Percentiles rank a stretch among this genome's conserved stretches.
phyloP scores from a whole-genome alignment of 192 early-diverging fungal species.

The Backusella mclennaniae region DNA sequence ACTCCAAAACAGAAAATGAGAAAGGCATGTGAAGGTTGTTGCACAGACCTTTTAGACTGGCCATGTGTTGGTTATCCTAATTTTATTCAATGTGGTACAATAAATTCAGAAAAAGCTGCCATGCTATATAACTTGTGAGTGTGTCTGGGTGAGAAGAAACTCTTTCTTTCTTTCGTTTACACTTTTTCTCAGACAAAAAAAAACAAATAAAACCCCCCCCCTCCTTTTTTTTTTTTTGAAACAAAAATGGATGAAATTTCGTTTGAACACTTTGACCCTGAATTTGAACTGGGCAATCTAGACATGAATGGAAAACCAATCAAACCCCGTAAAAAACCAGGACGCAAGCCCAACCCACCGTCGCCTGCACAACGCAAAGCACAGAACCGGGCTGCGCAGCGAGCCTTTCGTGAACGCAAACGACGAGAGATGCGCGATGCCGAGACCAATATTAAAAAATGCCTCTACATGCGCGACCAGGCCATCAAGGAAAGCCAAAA shows the following conservation, averaged over 20 bases:
- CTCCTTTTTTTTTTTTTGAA: neutral
- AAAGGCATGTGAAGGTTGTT: neutral
- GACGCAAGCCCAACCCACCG: slow-evolving; percentile 58
- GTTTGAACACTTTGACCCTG: slow-evolving; percentile 32
- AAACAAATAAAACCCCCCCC: neutral
- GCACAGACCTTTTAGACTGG: neutral
- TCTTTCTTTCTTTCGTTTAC: neutral
- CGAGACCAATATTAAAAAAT: slow-evolving; percentile 66
- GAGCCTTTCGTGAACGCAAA: slow-evolving; percentile 84
- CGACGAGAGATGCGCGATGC: slow-evolving; percentile 73
- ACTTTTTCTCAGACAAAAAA: neutral
- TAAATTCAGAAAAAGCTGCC: neutral
- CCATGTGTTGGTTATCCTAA: neutral
- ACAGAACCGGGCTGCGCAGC: slow-evolving; percentile 85
- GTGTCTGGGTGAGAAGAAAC: neutral
- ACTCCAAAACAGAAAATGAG: neutral
- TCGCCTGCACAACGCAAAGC: slow-evolving; percentile 59
- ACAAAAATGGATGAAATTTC: slow-evolving; percentile 14
- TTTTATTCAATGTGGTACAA: neutral
- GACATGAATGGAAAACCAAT: slow-evolving; percentile 27
- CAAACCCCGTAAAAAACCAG: slow-evolving; percentile 55
- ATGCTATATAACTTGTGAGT: neutral
- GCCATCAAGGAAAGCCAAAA: neutral
- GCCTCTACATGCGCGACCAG: slow-evolving; percentile 60
- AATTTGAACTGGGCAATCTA: slow-evolving; percentile 5